Evolutionary conservation across 805 yeast species (phyloP), one percentile per base, ranked within the genome.

Genomic region (Wickerhamomyces ciferrii): DNA sequence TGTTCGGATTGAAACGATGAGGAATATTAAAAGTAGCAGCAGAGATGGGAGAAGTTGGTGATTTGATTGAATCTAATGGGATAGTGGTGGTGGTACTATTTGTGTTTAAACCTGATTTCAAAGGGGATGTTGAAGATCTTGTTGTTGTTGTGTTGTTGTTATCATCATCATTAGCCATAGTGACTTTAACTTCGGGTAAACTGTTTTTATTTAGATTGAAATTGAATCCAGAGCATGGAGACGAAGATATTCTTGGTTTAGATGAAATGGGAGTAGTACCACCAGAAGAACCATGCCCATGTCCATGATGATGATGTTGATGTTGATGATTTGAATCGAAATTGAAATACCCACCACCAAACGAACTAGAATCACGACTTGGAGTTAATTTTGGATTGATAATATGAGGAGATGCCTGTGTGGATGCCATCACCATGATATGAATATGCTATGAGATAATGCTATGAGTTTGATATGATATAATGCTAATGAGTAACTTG

Each of bases 311-410:
- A 31, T 31, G 35, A 15, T 31, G 35, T 4, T 31, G 35, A 15
- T 31, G 35, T 6, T 31, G 35, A 15, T 31, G 35, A 15, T 31
- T 31, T 5, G 7, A 6, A 15, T 35, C 36, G 23, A 44, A 44
- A 20, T 40, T 44, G 41, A 44, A 44, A 24, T 45, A 45, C n/a
- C 41, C 41, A 9, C 35, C n/a, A 25, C 24, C 37, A 2, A 31
- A 31, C 17, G 35, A 31, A 9, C 35, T 31, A 5, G 35, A 31
- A 5, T 31, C 35, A 31, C 18, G 35, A 31, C 35, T 23, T n/a
- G 41, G 20, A 18, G 27, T n/a, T 14, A 31, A 19, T 6, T 14
- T 17, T 32, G 24, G 34, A 5, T 6, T 20, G 24, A 19, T n/a
- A 8, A 17, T 25, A 31, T 39, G 44, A 17, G 42, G 29, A 17